A percentile compares a stretch with the other conserved stretches of the same genome.
Conservation (phyloP, 164 flowering plant genomes). For the Saururus chinensis region DNA sequence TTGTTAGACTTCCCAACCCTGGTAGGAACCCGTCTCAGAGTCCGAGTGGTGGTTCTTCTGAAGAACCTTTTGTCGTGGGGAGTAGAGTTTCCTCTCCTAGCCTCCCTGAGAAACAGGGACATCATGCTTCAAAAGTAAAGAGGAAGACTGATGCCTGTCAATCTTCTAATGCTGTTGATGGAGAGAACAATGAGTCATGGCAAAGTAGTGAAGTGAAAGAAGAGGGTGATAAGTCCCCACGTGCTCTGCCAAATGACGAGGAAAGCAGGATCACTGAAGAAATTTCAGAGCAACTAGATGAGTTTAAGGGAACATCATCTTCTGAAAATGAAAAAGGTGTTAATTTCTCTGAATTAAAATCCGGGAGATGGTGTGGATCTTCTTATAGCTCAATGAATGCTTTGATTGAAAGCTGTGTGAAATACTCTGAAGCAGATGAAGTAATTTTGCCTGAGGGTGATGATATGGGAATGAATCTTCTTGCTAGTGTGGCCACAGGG, state of each 20-base stretch:
- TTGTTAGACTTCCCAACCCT: constrained; percentile 70
- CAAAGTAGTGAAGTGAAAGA: constrained; percentile 56
- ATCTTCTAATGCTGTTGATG: constrained; percentile 27
- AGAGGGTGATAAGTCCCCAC: constrained; percentile 44
- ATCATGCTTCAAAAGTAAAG: constrained; percentile 29
- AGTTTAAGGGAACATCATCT: constrained; percentile 6
- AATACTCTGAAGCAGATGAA: constrained; percentile 34
- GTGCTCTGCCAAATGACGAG: constrained; percentile 29
- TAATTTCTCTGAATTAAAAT: constrained; percentile 10
- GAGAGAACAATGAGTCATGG: constrained; percentile 48
- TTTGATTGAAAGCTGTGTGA: constrained; percentile 49
- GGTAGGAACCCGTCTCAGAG: constrained; percentile 38
- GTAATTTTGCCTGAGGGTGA: constrained; percentile 41
- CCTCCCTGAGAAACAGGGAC: constrained; percentile 43
- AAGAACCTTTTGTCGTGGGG: constrained; percentile 25
- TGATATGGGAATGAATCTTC: constrained; percentile 85
- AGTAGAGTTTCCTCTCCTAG: constrained; percentile 52
- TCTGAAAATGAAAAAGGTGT: constrained; percentile 17
- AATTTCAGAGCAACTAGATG: constrained; percentile 9
- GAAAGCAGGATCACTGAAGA: constrained; percentile 25
- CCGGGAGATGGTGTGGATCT: constrained; percentile 32
- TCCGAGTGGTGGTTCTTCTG: constrained; percentile 33
- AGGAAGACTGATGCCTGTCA: constrained; percentile 33
- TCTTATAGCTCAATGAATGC: constrained; percentile 53
- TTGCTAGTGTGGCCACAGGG: constrained; percentile 93